Conservation (phyloP, 305 asterid genomes). For the Euphrasia arctica region DNA sequence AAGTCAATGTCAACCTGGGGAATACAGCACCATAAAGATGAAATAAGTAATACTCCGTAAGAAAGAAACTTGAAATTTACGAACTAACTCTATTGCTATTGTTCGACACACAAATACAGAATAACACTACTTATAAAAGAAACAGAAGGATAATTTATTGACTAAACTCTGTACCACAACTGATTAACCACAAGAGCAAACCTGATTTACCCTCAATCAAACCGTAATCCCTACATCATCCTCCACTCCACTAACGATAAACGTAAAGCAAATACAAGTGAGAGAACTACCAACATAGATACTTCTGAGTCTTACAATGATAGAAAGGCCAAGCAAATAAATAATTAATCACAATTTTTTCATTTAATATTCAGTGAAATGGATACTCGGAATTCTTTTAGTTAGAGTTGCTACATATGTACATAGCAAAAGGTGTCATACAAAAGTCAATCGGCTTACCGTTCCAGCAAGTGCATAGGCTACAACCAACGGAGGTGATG, state of each 20-base stretch:
- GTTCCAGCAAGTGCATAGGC: slow-evolving; percentile 96
- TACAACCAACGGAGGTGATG: slow-evolving; percentile 82
- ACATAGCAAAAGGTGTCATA: slow-evolving; percentile 4
- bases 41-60: neutral
- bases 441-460: slow-evolving; percentile 38
- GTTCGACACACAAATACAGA: slow-evolving; percentile 1
- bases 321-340: neutral
- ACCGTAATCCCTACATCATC: neutral
- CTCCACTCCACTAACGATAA: neutral
- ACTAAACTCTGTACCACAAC: neutral
- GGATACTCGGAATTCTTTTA: neutral
- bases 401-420: neutral
- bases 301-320: slow-evolving; percentile 8
- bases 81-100: neutral
- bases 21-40: slow-evolving; percentile 18
- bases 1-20: slow-evolving; percentile 86
- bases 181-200: neutral
- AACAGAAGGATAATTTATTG: neutral
- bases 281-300: neutral
- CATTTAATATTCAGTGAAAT: neutral
- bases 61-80: neutral
- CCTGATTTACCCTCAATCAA: neutral
- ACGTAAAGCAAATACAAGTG: neutral
- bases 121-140: neutral
- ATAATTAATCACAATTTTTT: neutral